Evolutionary conservation across 2,329 filamentous ascomycete genomes (phyloP), one percentile per base, ranked within the genome.

Genomic region (Exophiala mesophila): DNA sequence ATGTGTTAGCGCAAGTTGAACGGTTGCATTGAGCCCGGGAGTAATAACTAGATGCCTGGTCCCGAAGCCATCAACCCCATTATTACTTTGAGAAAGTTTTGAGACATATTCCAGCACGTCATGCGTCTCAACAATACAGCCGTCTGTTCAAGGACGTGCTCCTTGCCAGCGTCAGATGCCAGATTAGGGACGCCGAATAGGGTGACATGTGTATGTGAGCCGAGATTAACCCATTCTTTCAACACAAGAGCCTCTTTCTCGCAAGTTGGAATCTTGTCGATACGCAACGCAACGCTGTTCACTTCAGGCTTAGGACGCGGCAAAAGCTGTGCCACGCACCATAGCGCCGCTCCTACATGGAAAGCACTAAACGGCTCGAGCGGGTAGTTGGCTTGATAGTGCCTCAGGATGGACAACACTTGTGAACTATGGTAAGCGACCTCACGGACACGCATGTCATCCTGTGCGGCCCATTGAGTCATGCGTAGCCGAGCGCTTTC

Each of bases 321-420:
- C 7, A 31, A 16, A 5, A 31, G n/a, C 5, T 5, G 7, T 5
- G 29, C 5, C 20, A 39, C 5, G 19, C 15, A 2, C 10, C n/a
- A 38, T 5, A 44, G 35, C 3, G 38, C 38, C 4, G 30, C 21
- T 5, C 43, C 38, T 2, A 39, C 43, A 18, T 46, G 43, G 16
- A 46, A 46, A 1, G 23, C 19, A 16, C 12, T 20, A 17, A 13
- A 37, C 3, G 43, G 3, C 26, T 41, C 32, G 9, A 19, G 16
- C 1, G 38, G 33, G 7, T 15, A 12, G 16, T 31, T 24, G 13
- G 13, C n/a, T 3, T 31, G 43, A 28, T 26, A 41, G 5, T 24
- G n/a, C 12, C 43, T 17, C 10, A 24, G 9, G 9, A 41, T 12
- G 2, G 9, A 17, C 5, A 46, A 6, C 12, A 37, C 12, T 21